Percentiles rank a stretch among this genome's conserved stretches.
Conservation (phyloP, 768 basidiomycete genomes). For the Tulasnella sp. region DNA sequence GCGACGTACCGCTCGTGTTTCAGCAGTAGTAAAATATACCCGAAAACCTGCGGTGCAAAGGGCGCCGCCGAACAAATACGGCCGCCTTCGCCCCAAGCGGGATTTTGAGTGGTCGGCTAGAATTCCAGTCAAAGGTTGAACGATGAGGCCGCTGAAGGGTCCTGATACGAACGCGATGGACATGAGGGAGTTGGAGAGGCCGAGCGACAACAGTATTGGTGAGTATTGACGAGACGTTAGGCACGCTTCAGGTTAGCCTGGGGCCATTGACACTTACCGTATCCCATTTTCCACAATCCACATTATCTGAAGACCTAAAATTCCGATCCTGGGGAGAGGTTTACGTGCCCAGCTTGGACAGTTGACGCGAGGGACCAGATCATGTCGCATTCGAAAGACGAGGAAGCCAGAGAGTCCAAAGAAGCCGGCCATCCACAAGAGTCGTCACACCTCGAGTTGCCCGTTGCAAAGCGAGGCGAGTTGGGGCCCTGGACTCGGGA, state of each 20-base stretch:
- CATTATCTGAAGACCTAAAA: slow-evolving; percentile 81
- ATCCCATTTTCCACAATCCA: slow-evolving; percentile 97
- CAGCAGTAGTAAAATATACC: slow-evolving; percentile 37
- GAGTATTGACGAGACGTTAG: slow-evolving; percentile 37
- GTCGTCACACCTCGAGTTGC: neutral
- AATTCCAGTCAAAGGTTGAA: slow-evolving; percentile 88
- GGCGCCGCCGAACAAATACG: slow-evolving; percentile 76
- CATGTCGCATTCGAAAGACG: slow-evolving; percentile 12
- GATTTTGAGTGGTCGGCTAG: slow-evolving; percentile 83
- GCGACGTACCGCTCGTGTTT: slow-evolving; percentile 6
- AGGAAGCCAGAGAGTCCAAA: slow-evolving; percentile 13
- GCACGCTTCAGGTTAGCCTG: slow-evolving; percentile 37
- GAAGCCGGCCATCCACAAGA: slow-evolving; percentile 18
- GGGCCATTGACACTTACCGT: slow-evolving; percentile 45
- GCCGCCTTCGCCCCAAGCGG: slow-evolving; percentile 76
- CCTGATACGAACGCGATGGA: slow-evolving; percentile 90
- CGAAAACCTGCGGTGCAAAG: slow-evolving; percentile 69
- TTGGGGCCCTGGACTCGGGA: too few relatives aligned
- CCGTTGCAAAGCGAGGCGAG: neutral
- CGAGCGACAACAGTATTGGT: slow-evolving; percentile 85
- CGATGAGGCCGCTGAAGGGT: slow-evolving; percentile 81
- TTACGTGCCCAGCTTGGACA: slow-evolving; percentile 66
- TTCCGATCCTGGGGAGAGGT: slow-evolving; percentile 67
- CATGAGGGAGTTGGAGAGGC: slow-evolving; percentile 80
- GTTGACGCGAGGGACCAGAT: slow-evolving; percentile 50